Base-by-base conservation (phyloP, 305 asterid species). In the Fraxinus ornus region DNA sequence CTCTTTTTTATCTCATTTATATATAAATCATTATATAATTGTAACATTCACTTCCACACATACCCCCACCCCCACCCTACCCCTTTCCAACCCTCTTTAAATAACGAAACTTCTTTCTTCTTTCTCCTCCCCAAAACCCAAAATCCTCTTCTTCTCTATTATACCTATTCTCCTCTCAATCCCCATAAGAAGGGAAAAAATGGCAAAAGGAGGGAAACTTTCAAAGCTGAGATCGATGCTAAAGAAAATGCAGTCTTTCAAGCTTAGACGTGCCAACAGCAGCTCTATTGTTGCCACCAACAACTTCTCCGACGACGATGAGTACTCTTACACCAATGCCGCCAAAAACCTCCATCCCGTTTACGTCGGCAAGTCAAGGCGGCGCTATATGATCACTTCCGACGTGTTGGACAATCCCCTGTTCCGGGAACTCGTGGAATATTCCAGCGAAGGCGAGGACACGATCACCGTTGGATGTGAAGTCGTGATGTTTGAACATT, bases 401-500 rank as follows among this genome's bases (percentile, higher is more conserved):
- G 91, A 91, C 79, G 92, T 94, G 62, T 75, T 91, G 80, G 90
- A 87, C 44, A 93, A 92, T 78, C 98, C 97, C 1, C 88, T 94
- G 33, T 88, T 94, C 93, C 93, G 92, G 17, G 97, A 94, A 85
- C 97, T 94, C 79, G 91, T 90, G 78, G 93, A 88, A 17, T 88
- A 92, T 76, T 89, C 95, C 85, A 89, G 83, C 78, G 70, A 84
- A 26, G 86, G 87, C 21, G 86, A 74, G 10, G 91, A 81, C 0
- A 80, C 89, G 75, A 49, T 91, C 84, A 84, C 79, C 82, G 91
- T 94, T 22, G 92, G 94, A 1, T 95, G 99, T 35, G 99, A 94
- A 85, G 99, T 95, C 12, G 99, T 95, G 39, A 88, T 95, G 78
- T 95, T 95, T 84, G 99, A 95, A 75, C 99, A 95, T 87, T 91